Conservation (phyloP, 345 rosid genomes). For the Linum usitatissimum region DNA sequence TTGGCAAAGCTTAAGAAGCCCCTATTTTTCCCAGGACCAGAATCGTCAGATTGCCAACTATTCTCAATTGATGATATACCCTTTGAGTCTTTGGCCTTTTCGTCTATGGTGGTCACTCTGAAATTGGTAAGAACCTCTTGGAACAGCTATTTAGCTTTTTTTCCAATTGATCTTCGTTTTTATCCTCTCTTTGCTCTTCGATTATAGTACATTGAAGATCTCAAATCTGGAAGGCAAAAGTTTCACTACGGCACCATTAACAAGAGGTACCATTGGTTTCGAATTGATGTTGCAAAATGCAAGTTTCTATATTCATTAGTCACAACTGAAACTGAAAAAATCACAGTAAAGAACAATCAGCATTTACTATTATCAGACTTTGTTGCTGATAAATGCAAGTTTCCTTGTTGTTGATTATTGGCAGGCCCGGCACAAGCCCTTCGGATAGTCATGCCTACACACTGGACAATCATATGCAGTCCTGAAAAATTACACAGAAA, state of each 20-base stretch:
- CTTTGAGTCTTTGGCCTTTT: conserved; percentile 82
- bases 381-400: too few relatives aligned
- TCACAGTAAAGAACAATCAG: too few relatives aligned
- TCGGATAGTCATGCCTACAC: background rate
- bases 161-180: background rate
- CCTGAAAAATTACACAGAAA: background rate
- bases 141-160: background rate
- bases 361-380: too few relatives aligned
- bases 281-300: background rate
- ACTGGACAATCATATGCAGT: background rate
- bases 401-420: background rate
- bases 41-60: conserved; percentile 78
- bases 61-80: conserved; percentile 76
- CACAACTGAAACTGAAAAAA: too few relatives aligned
- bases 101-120: conserved; percentile 74
- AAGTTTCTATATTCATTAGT: too few relatives aligned
- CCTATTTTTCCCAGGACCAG: conserved; percentile 80
- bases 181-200: conserved; percentile 7
- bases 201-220: conserved; percentile 73
- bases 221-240: conserved; percentile 46
- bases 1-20: conserved; percentile 76
- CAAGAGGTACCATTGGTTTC: conserved; percentile 42
- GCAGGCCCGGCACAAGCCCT: background rate
- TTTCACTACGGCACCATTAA: conserved; percentile 89
- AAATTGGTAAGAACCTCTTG: conserved; percentile 48